These are phyloP conservation scores for Zygosaccharomyces pseudobailii DNA, from an alignment of 1,139 yeast genomes.

Conservation along the genomic window DNA sequence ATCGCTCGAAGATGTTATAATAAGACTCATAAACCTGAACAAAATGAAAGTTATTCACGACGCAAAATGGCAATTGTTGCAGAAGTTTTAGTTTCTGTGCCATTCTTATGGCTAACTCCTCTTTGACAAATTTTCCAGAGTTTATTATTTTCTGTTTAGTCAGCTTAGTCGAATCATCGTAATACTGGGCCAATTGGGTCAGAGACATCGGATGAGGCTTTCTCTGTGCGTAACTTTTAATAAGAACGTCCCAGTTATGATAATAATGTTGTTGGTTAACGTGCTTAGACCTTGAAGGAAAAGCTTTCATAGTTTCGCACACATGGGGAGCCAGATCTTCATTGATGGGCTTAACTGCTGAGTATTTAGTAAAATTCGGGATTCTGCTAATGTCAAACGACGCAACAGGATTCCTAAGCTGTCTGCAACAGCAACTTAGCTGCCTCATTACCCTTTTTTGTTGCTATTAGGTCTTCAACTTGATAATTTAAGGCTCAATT, in stretches of 20 bases:
- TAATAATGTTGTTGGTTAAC: slow-evolving; percentile 67
- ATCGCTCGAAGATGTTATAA: slow-evolving; percentile 78
- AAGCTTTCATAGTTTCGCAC: slow-evolving; percentile 30
- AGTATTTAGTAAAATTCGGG: slow-evolving; percentile 33
- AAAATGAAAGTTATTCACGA: slow-evolving; percentile 78
- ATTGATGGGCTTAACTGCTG: slow-evolving; percentile 29
- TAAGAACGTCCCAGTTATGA: slow-evolving; percentile 60
- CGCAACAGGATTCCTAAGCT: slow-evolving; percentile 16
- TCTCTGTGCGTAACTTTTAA: slow-evolving; percentile 59
- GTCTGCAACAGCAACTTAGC: background rate
- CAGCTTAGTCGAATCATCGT: slow-evolving; percentile 50
- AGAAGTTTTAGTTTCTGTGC: slow-evolving; percentile 76
- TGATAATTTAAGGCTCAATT: background rate
- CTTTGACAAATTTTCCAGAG: slow-evolving; percentile 82
- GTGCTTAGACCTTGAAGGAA: slow-evolving; percentile 34
- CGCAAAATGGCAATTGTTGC: slow-evolving; percentile 78
- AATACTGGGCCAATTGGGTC: slow-evolving; percentile 84
- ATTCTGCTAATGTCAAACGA: slow-evolving; percentile 26
- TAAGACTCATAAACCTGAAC: slow-evolving; percentile 86
- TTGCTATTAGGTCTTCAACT: background rate
- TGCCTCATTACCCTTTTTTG: background rate
- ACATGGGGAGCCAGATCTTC: slow-evolving; percentile 33
- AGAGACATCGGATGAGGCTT: slow-evolving; percentile 86
- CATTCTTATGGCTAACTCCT: slow-evolving; percentile 78
- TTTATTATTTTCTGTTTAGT: slow-evolving; percentile 73